Percentiles rank a stretch among this genome's conserved stretches.
phyloP scores from a whole-genome alignment of 129 eudicot genomes.

The Flaveria trinervia region DNA sequence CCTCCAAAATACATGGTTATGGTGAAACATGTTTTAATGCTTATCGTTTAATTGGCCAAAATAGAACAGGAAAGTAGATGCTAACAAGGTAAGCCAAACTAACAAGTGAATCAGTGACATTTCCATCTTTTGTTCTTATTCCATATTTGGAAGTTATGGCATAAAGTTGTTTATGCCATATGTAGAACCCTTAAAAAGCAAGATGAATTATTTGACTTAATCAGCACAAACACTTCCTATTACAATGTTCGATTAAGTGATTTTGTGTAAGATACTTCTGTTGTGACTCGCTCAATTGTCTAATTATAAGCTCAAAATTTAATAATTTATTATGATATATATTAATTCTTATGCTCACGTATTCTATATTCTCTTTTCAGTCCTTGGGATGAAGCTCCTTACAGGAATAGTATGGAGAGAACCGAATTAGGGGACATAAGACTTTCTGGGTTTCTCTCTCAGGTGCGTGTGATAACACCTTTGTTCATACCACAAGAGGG shows the following conservation, averaged over 20 bases:
- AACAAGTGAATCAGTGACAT: neutral
- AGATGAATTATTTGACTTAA: neutral
- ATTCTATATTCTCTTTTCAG: conserved; percentile 36
- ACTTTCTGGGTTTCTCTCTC: conserved; percentile 76
- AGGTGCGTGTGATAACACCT: conserved; percentile 47
- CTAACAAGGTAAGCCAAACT: conserved; percentile 19
- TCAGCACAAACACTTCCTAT: conserved; percentile 8
- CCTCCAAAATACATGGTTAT: conserved; percentile 2
- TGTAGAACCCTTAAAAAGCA: neutral
- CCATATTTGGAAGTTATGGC: neutral
- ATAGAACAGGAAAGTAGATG: neutral
- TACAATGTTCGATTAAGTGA: neutral
- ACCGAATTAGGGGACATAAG: conserved; percentile 69
- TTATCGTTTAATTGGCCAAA: conserved; percentile 5
- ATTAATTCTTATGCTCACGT: conserved; percentile 18
- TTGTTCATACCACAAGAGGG: neutral
- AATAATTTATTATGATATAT: neutral
- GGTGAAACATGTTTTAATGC: neutral
- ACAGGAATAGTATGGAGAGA: conserved; percentile 68
- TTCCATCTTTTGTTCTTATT: neutral
- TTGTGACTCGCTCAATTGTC: conserved; percentile 11
- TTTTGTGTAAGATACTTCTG: neutral
- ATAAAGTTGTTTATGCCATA: neutral
- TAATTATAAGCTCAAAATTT: neutral
- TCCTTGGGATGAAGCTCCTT: conserved; percentile 91